Conservation (phyloP, 1,284 basidiomycete genomes). For the Cystobasidium slooffiae region DNA sequence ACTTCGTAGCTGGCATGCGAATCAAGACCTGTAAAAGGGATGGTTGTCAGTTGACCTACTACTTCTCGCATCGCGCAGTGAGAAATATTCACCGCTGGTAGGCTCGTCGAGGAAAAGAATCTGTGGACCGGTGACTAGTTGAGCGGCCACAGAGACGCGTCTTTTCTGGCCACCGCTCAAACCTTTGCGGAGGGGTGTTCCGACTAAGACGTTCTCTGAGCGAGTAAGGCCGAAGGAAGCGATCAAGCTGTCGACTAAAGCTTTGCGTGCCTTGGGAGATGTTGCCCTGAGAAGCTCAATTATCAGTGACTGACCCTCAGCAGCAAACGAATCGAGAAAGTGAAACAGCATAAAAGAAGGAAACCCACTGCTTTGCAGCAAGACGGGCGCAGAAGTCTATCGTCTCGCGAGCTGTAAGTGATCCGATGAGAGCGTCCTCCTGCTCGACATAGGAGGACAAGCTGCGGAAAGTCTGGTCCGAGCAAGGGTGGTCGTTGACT, state of each 20-base stretch:
- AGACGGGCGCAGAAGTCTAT: slow-evolving; percentile 56
- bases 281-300: slow-evolving; percentile 2
- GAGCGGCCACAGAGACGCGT: slow-evolving; percentile 56
- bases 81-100: slow-evolving; percentile 43
- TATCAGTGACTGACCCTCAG: too few relatives aligned
- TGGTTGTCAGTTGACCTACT: too few relatives aligned
- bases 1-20: slow-evolving; percentile 55
- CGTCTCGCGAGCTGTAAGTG: slow-evolving; percentile 58
- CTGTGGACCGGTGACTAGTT: slow-evolving; percentile 56
- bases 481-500: slow-evolving; percentile 43
- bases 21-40: slow-evolving; percentile 44
- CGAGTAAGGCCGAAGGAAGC: slow-evolving; percentile 53
- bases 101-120: slow-evolving; percentile 60
- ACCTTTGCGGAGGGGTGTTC: slow-evolving; percentile 58
- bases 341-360: background rate
- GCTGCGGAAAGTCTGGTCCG: slow-evolving; percentile 30
- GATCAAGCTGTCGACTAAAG: slow-evolving; percentile 51
- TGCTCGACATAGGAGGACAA: slow-evolving; percentile 58
- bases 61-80: too few relatives aligned
- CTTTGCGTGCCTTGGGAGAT: slow-evolving; percentile 21
- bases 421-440: slow-evolving; percentile 57
- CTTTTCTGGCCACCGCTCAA: slow-evolving; percentile 59
- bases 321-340: background rate
- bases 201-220: slow-evolving; percentile 55
- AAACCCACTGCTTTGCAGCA: slow-evolving; percentile 34